Base-by-base conservation (phyloP, 2,329 filamentous ascomycete genomes). In the Sphaerulina musiva region DNA sequence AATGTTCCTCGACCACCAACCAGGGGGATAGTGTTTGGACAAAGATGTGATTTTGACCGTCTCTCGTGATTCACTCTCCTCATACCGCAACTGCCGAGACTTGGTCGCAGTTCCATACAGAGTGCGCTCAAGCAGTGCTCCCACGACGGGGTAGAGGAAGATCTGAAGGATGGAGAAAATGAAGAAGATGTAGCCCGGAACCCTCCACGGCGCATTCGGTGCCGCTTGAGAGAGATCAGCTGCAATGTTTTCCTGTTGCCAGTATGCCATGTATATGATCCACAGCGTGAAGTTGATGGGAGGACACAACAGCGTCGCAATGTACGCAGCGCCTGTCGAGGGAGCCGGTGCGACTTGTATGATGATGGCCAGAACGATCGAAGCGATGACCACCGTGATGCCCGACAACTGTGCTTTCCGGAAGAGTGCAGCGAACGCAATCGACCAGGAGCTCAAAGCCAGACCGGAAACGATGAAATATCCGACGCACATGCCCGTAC, bases 221-320 rank as follows among this genome's bases (percentile, higher is more conserved):
- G 87, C 81, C 1, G 73, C 73, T 40, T 81, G 69, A 4, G 80
- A 65, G 2, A 95, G 73, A 58, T 87, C 80, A 0, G 85, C 80
- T 0, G 80, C 73, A 40, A 75, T 64, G 14, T 81, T 74, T 52
- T 83, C 67, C 57, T 78, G 76, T 70, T 96, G 87, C 68, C 82
- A 95, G 41, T 87, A 83, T 10, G 90, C 87, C 58, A 85, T 80
- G 14, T 87, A 82, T 14, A 87, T 84, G n/a, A 87, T 83, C 66
- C 92, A 93, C 68, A 85, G 90, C 11, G 92, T 86, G 66, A 89
- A 95, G 63, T 89, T 91, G 76, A 91, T 95, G 0, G 91, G 87
- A 0, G 89, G 81, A 67, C 96, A 96, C 0, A 96, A 70, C 11
- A 95, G 67, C 56, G 85, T 85, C 10, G 95, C 75, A 3, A 88